Percentiles rank a stretch among this genome's conserved stretches.
These are phyloP conservation scores for Colletotrichum melonis DNA, from an alignment of 2,329 filamentous ascomycete species.

Conservation along the genomic window DNA sequence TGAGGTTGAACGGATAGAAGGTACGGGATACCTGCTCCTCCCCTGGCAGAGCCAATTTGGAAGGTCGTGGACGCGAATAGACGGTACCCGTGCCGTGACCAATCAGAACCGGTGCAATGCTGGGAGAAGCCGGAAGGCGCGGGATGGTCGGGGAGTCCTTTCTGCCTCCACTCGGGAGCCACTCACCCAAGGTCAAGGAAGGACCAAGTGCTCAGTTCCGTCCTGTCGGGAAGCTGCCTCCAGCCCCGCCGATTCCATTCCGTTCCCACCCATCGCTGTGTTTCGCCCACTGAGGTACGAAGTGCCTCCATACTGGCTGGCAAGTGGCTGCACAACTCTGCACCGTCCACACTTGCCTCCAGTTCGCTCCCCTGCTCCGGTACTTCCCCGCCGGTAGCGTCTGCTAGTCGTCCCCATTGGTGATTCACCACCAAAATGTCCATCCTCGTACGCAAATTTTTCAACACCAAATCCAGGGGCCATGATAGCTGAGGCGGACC, in stretches of 20 bases:
- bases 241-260: slow-evolving; percentile 6
- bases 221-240: slow-evolving; percentile 33
- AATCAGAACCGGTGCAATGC: slow-evolving; percentile 10
- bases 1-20: no score
- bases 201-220: slow-evolving; percentile 8
- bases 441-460: slow-evolving; percentile 23
- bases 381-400: slow-evolving; percentile 27
- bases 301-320: neutral
- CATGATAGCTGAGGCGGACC: slow-evolving; percentile 8
- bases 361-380: neutral
- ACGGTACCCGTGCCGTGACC: neutral
- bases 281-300: neutral
- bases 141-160: slow-evolving; percentile 16
- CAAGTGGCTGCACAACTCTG: neutral
- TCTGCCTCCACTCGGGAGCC: neutral
- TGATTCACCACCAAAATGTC: slow-evolving; percentile 17
- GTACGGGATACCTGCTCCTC: neutral
- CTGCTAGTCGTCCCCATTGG: slow-evolving; percentile 23
- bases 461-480: slow-evolving; percentile 16
- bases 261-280: neutral
- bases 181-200: neutral
- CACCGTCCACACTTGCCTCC: neutral
- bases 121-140: slow-evolving; percentile 33
- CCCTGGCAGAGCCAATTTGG: slow-evolving; percentile 14
- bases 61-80: slow-evolving; percentile 30